Evolutionary conservation across 441 rosid genomes (phyloP), one percentile per base, ranked within the genome.

Genomic region (Melastoma candidum): DNA sequence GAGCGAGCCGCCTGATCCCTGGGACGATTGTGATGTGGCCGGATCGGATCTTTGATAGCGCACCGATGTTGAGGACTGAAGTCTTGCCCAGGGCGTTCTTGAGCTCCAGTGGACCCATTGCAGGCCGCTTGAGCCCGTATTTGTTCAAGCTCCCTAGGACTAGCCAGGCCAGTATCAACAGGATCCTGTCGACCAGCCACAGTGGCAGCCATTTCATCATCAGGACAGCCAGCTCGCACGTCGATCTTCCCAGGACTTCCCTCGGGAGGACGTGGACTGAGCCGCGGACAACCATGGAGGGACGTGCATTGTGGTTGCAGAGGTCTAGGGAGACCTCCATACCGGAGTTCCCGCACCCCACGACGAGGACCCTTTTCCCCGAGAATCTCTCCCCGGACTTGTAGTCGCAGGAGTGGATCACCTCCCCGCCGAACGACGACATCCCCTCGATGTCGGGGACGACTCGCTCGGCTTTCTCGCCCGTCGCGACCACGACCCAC

Each of bases 401-500:
- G 61, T 58, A 58, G n/a, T 58, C 48, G 14, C 54, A 47, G 39
- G 47, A 29, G 4, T 58, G 61, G 47, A 41, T 1, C 6, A 58
- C 47, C 47, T 58, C 61, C 1, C 84, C 83, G 9, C 69, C 47
- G 39, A 84, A 84, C 36, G 76, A 78, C 0, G 69, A 26, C 54
- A 84, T 68, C 2, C 89, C 89, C 10, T 80, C 77, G 12, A 82
- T 68, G 1, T 73, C 83, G 11, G 94, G 89, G 63, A 54, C 57
- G 47, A 78, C 79, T 12, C 80, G 25, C 71, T 80, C 94, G 1
- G 89, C 84, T 60, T 84, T 82, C 61, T 82, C 89, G 10, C 94
- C 89, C 0, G 94, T 84, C n/a, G 89, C 89, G 55, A 82, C 89
- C 61, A 84, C 83, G 7, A 84, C 80, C 94, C 94, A 84, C 46